These are phyloP conservation scores for Rutstroemia sp. DNA, from an alignment of 2,329 filamentous ascomycete species.

Conservation along the genomic window DNA sequence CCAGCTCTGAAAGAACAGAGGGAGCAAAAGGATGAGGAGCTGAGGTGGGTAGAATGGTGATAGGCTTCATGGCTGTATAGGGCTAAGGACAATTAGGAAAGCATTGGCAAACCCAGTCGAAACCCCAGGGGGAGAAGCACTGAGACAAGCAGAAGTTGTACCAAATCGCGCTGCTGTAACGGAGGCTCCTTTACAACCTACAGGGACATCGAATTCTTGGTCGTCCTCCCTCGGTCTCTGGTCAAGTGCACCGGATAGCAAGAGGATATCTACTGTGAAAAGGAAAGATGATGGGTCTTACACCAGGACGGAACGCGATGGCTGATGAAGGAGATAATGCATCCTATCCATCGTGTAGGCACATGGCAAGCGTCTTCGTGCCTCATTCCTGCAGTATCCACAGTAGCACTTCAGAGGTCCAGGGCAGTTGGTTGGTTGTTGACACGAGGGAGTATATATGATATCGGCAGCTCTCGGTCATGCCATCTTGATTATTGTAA, in stretches of 20 bases:
- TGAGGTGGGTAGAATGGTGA: constrained; percentile 11
- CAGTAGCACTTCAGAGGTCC: no score
- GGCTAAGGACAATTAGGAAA: constrained; percentile 16
- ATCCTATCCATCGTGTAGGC: no score
- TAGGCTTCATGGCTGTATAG: background rate
- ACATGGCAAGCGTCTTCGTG: background rate
- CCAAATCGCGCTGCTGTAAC: constrained; percentile 18
- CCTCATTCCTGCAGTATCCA: background rate
- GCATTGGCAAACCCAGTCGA: constrained; percentile 10
- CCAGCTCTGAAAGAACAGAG: constrained; percentile 25
- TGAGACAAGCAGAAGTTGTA: constrained; percentile 17
- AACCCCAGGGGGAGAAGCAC: constrained; percentile 6
- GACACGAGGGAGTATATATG: no score
- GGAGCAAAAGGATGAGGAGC: constrained; percentile 14
- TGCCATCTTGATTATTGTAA: no score
- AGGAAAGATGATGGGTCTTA: background rate
- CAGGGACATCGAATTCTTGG: constrained; percentile 16
- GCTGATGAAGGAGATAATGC: no score
- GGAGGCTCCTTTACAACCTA: constrained; percentile 13
- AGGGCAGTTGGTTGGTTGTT: no score
- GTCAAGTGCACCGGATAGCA: constrained; percentile 6
- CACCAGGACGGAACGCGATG: background rate
- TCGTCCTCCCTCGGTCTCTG: constrained; percentile 18
- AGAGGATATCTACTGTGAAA: background rate
- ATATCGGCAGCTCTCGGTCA: no score